Conservation (phyloP, 306 rosid species). For the Spatholobus suberectus region DNA sequence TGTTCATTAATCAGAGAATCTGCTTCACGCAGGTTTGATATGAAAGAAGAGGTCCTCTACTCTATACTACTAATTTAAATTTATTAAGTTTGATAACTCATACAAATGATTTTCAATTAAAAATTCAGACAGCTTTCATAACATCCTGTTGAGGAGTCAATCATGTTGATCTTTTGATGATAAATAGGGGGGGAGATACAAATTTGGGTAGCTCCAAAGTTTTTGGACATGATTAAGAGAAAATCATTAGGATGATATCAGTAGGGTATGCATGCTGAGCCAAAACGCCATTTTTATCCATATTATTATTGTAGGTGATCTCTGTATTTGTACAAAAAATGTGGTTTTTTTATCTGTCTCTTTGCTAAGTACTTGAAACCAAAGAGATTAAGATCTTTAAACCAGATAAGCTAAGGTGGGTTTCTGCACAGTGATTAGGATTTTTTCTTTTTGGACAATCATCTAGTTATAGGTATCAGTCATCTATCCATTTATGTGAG, state of each 20-base stretch:
- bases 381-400: neutral
- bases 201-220: constrained; percentile 3
- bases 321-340: constrained; percentile 2
- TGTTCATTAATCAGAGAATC: constrained; percentile 77
- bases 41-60: constrained; percentile 89
- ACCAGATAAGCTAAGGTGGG: constrained; percentile 23
- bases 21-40: constrained; percentile 84
- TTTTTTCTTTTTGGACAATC: neutral
- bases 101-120: constrained; percentile 23
- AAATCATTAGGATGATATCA: constrained; percentile 22
- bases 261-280: constrained; percentile 18
- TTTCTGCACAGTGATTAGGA: neutral
- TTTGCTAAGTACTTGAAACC: constrained; percentile 4
- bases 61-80: constrained; percentile 40
- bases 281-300: neutral
- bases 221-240: neutral
- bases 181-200: neutral
- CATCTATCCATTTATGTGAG: neutral
- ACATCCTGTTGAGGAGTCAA: constrained; percentile 20
- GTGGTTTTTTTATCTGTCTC: constrained; percentile 19
- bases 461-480: neutral
- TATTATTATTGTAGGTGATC: constrained; percentile 11
- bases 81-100: constrained; percentile 31
- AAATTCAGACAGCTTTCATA: constrained; percentile 22
- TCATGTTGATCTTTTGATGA: constrained; percentile 26